Evolutionary conservation across 441 rosid species (phyloP), one percentile per base, ranked within the genome.

Genomic region (Sinapis alba): DNA sequence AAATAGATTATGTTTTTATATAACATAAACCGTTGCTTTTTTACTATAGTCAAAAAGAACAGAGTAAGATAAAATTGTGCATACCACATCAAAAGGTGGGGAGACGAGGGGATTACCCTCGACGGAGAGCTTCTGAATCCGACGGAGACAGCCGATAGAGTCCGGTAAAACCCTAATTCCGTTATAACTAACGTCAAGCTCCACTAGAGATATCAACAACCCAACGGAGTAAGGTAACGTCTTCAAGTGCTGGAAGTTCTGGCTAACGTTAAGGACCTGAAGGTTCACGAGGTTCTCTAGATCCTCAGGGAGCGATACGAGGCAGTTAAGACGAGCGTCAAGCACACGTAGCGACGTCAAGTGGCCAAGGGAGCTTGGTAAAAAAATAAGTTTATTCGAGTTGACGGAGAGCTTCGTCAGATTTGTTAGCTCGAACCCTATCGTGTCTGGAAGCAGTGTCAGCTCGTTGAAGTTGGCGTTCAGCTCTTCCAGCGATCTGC

Each of bases 401-500:
- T 90, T 89, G 8, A 91, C 81, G 5, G 86, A 81, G 0, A 94
- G 79, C 73, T 89, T 94, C 43, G 84, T 90, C 0, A 94, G 83
- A 69, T 86, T 87, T 7, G 65, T 28, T 30, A 91, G 74, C 72
- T 90, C 92, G 41, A 85, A 87, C 7, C 98, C 97, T 5, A 90
- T 85, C 1, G 79, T 83, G 23, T 91, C 92, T 9, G 97, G 97
- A 3, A 94, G 86, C 67, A 45, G 78, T 6, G 73, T 78, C 5
- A 94, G 85, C 87, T 88, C 87, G 89, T 94, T 91, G 87, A 94
- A 94, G 68, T 94, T 94, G 34, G 85, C 90, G 72, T 89, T 91
- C 58, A 94, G 45, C 75, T 94, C 98, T 83, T 71, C 75, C 47
- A 77, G 32, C 28, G 73, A 77, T 50, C 82, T 82, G 73, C 45